Base-by-base conservation (phyloP, 306 rosid species). In the Vachellia collinsii region DNA sequence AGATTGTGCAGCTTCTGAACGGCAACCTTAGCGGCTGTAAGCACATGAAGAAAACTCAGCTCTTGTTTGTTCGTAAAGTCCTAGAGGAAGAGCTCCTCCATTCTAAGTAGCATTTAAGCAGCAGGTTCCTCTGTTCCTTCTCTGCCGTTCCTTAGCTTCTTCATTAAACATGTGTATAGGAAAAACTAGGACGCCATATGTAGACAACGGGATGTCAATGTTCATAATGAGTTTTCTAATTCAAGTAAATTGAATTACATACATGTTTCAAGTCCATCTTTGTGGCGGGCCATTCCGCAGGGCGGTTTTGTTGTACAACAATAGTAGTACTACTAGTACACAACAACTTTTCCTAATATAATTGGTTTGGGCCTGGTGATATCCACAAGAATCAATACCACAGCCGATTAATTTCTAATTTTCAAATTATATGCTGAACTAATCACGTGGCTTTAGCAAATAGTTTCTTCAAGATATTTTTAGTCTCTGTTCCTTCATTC, bases 1-100 rank as follows among this genome's bases (percentile, higher is more conserved):
- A 95, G 99, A 97, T 96, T 77, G 81, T 87, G 5, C 91, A 85
- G 79, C 88, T 96, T 80, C 77, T 96, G 82, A 86, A 73, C 54
- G 99, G 97, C 11, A 90, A 96, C 84, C 89, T 96, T 50, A 85
- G 91, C 84, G 83, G 85, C 89, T 83, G 93, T 42, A 96, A 88
- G 91, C 61, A 83, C 83, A 78, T 89, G 87, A 92, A 89, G 90
- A 93, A 90, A 79, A 80, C 76, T 69, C 80, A 87, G 75, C 11
- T 88, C 47, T 85, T 92, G 17, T 87, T 90, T 61, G 89, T 88
- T 63, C 82, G 89, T n/a, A 93, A 80, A 82, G 91, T 88, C 20
- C 87, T 93, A 39, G 78, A 70, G 3, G 91, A 89, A 78, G 97
- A 90, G 83, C 84, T 90, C 50, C 34, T 77, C 59, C 84, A 87